Percentiles rank a stretch among this genome's conserved stretches.
Conservation (phyloP, 2,329 filamentous ascomycete genomes). For the Xylariaceae sp. region DNA sequence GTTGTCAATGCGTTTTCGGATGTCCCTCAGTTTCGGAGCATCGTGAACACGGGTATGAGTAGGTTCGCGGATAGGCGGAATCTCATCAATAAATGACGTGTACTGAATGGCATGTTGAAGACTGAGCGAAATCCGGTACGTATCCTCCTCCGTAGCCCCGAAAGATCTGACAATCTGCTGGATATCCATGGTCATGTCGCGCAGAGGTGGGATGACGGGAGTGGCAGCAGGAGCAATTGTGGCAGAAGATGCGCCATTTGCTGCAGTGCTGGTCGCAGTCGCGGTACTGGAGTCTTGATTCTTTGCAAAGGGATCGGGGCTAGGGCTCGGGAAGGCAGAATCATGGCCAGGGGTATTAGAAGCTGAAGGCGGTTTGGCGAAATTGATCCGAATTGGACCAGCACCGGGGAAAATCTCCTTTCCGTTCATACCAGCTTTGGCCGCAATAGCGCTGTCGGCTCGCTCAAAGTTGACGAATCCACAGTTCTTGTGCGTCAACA, state of each 20-base stretch:
- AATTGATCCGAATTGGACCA: conserved; percentile 91
- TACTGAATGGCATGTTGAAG: conserved; percentile 74
- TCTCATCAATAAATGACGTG: conserved; percentile 69
- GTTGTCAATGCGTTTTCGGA: conserved; percentile 96
- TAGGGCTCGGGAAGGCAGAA: conserved; percentile 82
- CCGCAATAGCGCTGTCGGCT: conserved; percentile 82
- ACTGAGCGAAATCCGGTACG: conserved; percentile 62
- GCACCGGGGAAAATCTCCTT: conserved; percentile 98
- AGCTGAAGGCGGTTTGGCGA: conserved; percentile 89
- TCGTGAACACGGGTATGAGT: conserved; percentile 86
- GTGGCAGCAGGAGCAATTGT: conserved; percentile 38
- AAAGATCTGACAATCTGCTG: conserved; percentile 82
- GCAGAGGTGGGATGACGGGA: conserved; percentile 65
- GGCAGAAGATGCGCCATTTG: conserved; percentile 31
- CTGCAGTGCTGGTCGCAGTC: conserved; percentile 31
- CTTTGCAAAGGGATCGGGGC: conserved; percentile 75
- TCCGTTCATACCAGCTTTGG: conserved; percentile 82
- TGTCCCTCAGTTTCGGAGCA: conserved; percentile 89
- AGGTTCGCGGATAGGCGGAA: conserved; percentile 82
- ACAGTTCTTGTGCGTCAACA: conserved; percentile 97
- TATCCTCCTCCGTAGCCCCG: conserved; percentile 76
- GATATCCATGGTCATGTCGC: conserved; percentile 78
- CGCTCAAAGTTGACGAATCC: conserved; percentile 97
- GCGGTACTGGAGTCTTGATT: conserved; percentile 45
- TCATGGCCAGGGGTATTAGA: conserved; percentile 86